These are phyloP conservation scores for Trapa incisa DNA, from an alignment of 345 rosid species.

Conservation along the genomic window DNA sequence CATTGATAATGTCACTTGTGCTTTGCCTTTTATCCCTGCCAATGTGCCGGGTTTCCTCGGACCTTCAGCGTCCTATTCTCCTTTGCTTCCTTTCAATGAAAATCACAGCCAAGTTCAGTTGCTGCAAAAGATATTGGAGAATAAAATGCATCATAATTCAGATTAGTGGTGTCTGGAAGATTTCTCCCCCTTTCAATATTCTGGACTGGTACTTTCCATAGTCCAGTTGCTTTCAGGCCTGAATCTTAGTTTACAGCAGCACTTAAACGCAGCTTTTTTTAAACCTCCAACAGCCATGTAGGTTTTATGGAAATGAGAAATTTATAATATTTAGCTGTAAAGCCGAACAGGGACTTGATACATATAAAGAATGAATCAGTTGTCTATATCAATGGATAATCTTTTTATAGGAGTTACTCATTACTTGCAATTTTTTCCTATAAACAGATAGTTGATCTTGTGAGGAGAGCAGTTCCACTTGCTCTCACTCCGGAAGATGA, in stretches of 20 bases:
- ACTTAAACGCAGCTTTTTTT: not conserved
- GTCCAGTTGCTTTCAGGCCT: not conserved
- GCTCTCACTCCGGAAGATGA: constrained; percentile 57
- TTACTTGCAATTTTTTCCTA: not conserved
- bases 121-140: not conserved
- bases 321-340: too few species aligned
- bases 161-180: too few species aligned
- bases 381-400: not conserved
- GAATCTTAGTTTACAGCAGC: not conserved
- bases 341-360: not conserved
- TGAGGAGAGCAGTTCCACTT: constrained; percentile 74
- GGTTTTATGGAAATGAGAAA: not conserved
- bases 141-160: not conserved
- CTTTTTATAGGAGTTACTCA: not conserved
- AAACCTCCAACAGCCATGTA: not conserved
- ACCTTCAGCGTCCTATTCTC: not conserved
- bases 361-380: not conserved
- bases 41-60: too few species aligned
- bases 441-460: constrained; percentile 69
- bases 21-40: too few species aligned
- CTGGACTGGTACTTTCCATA: not conserved
- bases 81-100: not conserved
- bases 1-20: too few species aligned
- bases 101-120: not conserved
- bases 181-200: too few species aligned